Evolutionary conservation across 2,329 filamentous ascomycete genomes (phyloP).

Genomic region (Meredithiella fracta): DNA sequence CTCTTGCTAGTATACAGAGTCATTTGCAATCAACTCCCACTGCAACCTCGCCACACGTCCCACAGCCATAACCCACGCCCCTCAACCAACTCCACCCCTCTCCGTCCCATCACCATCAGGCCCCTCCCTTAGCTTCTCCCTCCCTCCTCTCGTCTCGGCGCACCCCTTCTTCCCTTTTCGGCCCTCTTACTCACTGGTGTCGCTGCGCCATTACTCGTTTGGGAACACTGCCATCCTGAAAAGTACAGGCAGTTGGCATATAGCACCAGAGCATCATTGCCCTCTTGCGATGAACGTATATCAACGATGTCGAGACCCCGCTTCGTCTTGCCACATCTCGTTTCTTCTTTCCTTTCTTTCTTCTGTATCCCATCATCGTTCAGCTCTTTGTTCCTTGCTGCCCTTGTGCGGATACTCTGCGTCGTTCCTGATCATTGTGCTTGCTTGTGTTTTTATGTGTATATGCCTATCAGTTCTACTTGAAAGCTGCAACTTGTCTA

Average conservation of each 20-base stretch:
- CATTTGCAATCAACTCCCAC: neutral
- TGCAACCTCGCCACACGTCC: neutral
- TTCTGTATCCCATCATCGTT: neutral
- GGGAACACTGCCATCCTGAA: neutral
- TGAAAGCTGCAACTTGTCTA: too few species aligned
- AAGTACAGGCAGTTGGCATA: neutral
- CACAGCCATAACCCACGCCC: neutral
- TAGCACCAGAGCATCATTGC: too few species aligned
- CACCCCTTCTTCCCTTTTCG: neutral
- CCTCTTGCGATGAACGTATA: neutral
- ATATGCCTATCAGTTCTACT: too few species aligned
- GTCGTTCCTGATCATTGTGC: neutral
- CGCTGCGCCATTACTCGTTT: neutral
- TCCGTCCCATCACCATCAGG: neutral
- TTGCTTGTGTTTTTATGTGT: too few species aligned
- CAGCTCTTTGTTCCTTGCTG: neutral
- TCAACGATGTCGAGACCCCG: neutral
- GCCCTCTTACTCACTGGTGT: neutral
- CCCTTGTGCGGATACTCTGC: neutral
- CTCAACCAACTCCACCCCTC: neutral
- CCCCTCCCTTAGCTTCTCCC: neutral
- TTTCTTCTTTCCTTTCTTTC: conserved; percentile 1
- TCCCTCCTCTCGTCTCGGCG: neutral
- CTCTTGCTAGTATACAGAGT: neutral
- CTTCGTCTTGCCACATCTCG: neutral